Percentiles rank a stretch among this genome's conserved stretches.
Evolutionary conservation across 208 protist species (phyloP).

Genomic region (Zelonia costaricensis): DNA sequence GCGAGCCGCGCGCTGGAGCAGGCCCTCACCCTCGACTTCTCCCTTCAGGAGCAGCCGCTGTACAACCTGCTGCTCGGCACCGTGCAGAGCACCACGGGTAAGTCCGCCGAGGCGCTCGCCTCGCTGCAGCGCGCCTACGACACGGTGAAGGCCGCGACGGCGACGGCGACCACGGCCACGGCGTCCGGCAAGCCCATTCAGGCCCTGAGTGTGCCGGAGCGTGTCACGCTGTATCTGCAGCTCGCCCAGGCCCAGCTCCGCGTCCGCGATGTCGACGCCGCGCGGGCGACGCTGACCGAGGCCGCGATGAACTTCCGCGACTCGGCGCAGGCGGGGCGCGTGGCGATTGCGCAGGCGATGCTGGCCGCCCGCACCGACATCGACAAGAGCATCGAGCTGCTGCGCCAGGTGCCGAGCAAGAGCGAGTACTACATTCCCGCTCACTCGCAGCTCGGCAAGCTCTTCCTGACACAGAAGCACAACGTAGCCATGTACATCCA

Average conservation of each 20-base stretch:
- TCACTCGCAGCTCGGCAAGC: conserved; percentile 86
- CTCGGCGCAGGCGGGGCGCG: conserved; percentile 71
- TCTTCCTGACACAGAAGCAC: conserved; percentile 84
- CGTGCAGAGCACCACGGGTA: conserved; percentile 66
- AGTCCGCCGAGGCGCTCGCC: conserved; percentile 71
- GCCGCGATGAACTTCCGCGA: conserved; percentile 60
- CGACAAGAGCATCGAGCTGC: conserved; percentile 80
- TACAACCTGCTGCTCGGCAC: conserved; percentile 93
- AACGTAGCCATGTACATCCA: conserved; percentile 80
- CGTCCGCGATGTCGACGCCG: conserved; percentile 76
- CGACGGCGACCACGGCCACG: conserved; percentile 5
- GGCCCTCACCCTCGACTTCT: conserved; percentile 93
- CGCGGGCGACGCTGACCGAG: conserved; percentile 65
- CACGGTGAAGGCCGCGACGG: conserved; percentile 11
- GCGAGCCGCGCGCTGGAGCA: conserved; percentile 88
- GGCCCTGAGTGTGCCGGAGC: conserved; percentile 78
- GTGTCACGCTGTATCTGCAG: conserved; percentile 89
- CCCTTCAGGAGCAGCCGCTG: conserved; percentile 88
- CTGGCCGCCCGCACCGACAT: conserved; percentile 82
- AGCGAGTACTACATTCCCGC: conserved; percentile 82
- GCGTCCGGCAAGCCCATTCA: conserved; percentile 63
- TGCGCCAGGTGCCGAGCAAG: conserved; percentile 66
- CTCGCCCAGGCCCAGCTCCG: conserved; percentile 79
- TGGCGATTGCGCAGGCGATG: conserved; percentile 86
- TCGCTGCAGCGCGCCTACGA: conserved; percentile 55